Evolutionary conservation across 441 rosid genomes (phyloP).

Genomic region (Adansonia gregorii): DNA sequence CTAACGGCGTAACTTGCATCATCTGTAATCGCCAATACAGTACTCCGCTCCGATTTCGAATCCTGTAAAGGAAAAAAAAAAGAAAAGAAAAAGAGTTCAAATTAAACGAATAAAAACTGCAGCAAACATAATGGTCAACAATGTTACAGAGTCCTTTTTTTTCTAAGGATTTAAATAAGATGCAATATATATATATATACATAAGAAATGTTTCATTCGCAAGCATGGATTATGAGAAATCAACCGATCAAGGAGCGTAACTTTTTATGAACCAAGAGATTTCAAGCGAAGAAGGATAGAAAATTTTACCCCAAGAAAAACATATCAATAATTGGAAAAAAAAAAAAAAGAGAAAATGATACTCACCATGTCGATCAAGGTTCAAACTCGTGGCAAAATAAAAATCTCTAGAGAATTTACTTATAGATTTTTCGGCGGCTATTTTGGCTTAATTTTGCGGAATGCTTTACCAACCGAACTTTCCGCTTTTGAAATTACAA

Average conservation of each 20-base stretch:
- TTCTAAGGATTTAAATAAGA: not conserved
- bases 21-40: slow-evolving; percentile 51
- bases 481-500: not conserved
- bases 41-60: slow-evolving; percentile 27
- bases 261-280: not conserved
- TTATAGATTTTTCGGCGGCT: not conserved
- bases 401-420: not conserved
- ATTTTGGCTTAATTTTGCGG: not conserved
- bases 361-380: slow-evolving; percentile 22
- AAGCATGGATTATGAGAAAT: not conserved
- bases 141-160: not conserved
- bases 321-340: not conserved
- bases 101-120: not conserved
- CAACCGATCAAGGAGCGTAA: not conserved
- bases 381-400: not conserved
- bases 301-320: not conserved
- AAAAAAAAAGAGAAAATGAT: not conserved
- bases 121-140: not conserved
- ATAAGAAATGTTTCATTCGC: not conserved
- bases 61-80: slow-evolving; percentile 36
- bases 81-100: not conserved
- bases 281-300: not conserved
- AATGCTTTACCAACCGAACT: not conserved
- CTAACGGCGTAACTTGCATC: slow-evolving; percentile 46
- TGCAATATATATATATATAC: not conserved